phyloP scores from a whole-genome alignment of 2,329 filamentous ascomycete species.

The Parastagonospora avenae region DNA sequence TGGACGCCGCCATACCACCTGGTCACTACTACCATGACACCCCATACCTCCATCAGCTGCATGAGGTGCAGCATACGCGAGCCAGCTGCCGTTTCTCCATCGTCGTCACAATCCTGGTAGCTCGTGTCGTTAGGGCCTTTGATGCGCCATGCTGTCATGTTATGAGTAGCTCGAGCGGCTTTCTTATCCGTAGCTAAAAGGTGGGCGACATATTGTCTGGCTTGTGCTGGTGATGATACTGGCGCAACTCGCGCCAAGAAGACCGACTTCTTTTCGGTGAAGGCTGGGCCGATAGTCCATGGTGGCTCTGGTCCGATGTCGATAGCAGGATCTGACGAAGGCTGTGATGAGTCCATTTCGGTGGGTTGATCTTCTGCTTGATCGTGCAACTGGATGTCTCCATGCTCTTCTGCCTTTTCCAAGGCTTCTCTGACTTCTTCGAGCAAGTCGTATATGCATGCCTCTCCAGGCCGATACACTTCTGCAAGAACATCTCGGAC shows the following conservation, averaged over 20 bases:
- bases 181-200: constrained; percentile 83
- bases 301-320: constrained; percentile 53
- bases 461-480: constrained; percentile 74
- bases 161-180: constrained; percentile 86
- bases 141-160: constrained; percentile 94
- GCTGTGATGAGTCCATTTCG: constrained; percentile 6
- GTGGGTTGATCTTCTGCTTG: constrained; percentile 11
- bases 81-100: constrained; percentile 92
- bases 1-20: constrained; percentile 95
- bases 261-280: constrained; percentile 83
- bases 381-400: constrained; percentile 32
- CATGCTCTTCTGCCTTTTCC: constrained; percentile 53
- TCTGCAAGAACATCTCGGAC: constrained; percentile 69
- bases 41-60: constrained; percentile 94
- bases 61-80: constrained; percentile 84
- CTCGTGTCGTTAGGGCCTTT: constrained; percentile 60
- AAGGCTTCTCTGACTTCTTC: constrained; percentile 63
- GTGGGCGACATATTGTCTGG: constrained; percentile 72
- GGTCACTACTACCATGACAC: constrained; percentile 89
- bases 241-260: constrained; percentile 80
- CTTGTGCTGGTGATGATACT: constrained; percentile 73
- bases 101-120: constrained; percentile 93
- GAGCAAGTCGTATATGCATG: constrained; percentile 90
- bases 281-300: constrained; percentile 76
- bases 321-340: constrained; percentile 10